phyloP scores from a whole-genome alignment of 2,329 filamentous ascomycete species.

The Aspergillus arachidicola region DNA sequence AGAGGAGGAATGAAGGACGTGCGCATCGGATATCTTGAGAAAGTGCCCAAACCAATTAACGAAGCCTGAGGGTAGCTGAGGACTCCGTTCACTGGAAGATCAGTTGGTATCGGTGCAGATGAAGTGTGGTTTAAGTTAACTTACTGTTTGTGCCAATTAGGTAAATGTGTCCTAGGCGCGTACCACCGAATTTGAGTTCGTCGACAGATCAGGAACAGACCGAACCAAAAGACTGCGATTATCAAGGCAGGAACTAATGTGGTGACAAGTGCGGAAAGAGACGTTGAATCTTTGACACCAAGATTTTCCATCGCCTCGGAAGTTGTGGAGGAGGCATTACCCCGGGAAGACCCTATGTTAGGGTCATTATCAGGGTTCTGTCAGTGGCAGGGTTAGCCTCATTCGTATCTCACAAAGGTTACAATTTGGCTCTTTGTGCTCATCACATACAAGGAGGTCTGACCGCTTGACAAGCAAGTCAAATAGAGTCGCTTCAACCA shows the following conservation, averaged over 20 bases:
- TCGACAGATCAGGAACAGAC: conserved; percentile 50
- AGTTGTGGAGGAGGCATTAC: conserved; percentile 39
- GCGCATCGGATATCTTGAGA: conserved; percentile 65
- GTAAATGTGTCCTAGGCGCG: conserved; percentile 46
- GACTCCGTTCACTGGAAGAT: conserved; percentile 47
- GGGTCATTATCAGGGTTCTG: conserved; percentile 44
- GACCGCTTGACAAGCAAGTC: background rate
- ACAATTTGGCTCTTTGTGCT: background rate
- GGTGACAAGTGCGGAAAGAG: conserved; percentile 51
- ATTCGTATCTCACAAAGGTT: background rate
- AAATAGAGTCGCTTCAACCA: conserved; percentile 6
- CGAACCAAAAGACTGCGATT: conserved; percentile 47
- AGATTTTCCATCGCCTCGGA: conserved; percentile 33
- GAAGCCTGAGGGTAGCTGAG: conserved; percentile 49
- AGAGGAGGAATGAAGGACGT: conserved; percentile 86
- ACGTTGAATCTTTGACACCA: conserved; percentile 48
- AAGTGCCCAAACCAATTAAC: conserved; percentile 59
- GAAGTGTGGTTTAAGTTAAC: conserved; percentile 6
- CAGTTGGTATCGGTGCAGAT: background rate
- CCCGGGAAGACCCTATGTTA: conserved; percentile 45
- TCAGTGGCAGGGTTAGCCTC: background rate
- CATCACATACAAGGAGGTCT: conserved; percentile 9
- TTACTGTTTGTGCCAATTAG: conserved; percentile 45
- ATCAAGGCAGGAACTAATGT: conserved; percentile 53
- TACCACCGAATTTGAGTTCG: conserved; percentile 50